phyloP scores from a whole-genome alignment of 371 early-diverging fungal genomes.

The Thermomucor indicae-seudaticae region DNA sequence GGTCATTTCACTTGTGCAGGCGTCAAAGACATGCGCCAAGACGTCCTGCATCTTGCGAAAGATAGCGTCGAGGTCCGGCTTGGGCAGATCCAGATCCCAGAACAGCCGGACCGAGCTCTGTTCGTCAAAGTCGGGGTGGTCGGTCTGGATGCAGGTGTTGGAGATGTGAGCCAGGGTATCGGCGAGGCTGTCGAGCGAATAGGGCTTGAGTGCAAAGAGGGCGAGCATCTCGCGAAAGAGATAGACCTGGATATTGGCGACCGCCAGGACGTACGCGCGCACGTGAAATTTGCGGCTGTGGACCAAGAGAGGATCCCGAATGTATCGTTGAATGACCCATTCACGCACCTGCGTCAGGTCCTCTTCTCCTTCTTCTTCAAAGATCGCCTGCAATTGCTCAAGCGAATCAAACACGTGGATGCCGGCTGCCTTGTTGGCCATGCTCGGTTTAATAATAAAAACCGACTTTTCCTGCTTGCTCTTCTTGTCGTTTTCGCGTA shows the following conservation, averaged over 20 bases:
- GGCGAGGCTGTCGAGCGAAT: conserved; percentile 34
- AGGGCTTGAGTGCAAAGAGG: conserved; percentile 58
- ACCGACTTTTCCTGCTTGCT: conserved; percentile 12
- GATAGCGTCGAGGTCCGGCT: conserved; percentile 25
- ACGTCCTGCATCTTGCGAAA: conserved; percentile 60
- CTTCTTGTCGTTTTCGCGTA: conserved; percentile 44
- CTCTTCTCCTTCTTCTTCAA: conserved; percentile 29
- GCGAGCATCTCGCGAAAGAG: conserved; percentile 67
- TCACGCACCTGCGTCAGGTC: conserved; percentile 60
- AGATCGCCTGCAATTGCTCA: conserved; percentile 44
- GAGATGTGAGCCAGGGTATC: conserved; percentile 61
- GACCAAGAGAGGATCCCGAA: conserved; percentile 55
- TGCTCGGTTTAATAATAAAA: conserved; percentile 70
- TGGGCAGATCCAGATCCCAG: conserved; percentile 46
- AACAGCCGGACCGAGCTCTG: conserved; percentile 54
- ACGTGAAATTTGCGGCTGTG: conserved; percentile 69
- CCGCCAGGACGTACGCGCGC: conserved; percentile 65
- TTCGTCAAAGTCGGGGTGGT: conserved; percentile 50
- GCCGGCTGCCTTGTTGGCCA: conserved; percentile 67
- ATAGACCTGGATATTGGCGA: conserved; percentile 61
- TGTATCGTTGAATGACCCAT: conserved; percentile 71
- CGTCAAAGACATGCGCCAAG: conserved; percentile 57
- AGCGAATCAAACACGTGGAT: conserved; percentile 62
- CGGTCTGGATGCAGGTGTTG: conserved; percentile 69
- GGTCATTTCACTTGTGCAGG: conserved; percentile 57